Conservation (phyloP, 2,329 filamentous ascomycete species). For the Whalleya microplaca region DNA sequence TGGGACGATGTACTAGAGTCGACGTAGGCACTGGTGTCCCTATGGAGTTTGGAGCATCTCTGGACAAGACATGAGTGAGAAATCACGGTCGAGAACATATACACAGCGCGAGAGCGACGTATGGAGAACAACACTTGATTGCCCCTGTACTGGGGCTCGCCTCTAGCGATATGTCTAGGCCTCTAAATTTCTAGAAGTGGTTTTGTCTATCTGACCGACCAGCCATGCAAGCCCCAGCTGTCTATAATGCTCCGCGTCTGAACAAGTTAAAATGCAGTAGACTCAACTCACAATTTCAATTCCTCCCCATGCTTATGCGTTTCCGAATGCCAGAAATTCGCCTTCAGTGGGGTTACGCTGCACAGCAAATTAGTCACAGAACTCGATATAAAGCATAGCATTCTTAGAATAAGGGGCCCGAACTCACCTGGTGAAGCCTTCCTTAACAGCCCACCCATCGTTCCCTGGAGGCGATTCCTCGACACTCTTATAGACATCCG, state of each 20-base stretch:
- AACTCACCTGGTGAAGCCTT: conserved; percentile 80
- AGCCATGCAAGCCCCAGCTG: conserved; percentile 19
- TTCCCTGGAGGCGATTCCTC: conserved; percentile 77
- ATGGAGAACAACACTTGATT: conserved; percentile 11
- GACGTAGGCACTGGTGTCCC: conserved; percentile 17
- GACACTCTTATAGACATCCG: conserved; percentile 87
- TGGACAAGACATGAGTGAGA: conserved; percentile 27
- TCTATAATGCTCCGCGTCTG: conserved; percentile 24
- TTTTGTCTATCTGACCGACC: conserved; percentile 24
- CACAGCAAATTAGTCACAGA: conserved; percentile 13
- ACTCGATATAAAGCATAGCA: background rate
- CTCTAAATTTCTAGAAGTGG: background rate
- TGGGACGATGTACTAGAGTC: conserved; percentile 27
- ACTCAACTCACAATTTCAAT: conserved; percentile 78
- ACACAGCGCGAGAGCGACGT: conserved; percentile 14
- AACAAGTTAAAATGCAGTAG: conserved; percentile 30
- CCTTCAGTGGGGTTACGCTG: conserved; percentile 87
- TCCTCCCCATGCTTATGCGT: conserved; percentile 68
- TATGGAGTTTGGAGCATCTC: conserved; percentile 24
- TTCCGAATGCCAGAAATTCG: conserved; percentile 84
- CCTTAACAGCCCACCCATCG: conserved; percentile 90
- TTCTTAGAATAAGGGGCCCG: background rate
- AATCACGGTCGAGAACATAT: conserved; percentile 5
- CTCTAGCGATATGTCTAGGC: conserved; percentile 7
- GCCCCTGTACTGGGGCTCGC: conserved; percentile 9